A percentile compares a stretch with the other conserved stretches of the same genome.
phyloP scores from a whole-genome alignment of 2,329 filamentous ascomycete species.

The Claviceps monticola region DNA sequence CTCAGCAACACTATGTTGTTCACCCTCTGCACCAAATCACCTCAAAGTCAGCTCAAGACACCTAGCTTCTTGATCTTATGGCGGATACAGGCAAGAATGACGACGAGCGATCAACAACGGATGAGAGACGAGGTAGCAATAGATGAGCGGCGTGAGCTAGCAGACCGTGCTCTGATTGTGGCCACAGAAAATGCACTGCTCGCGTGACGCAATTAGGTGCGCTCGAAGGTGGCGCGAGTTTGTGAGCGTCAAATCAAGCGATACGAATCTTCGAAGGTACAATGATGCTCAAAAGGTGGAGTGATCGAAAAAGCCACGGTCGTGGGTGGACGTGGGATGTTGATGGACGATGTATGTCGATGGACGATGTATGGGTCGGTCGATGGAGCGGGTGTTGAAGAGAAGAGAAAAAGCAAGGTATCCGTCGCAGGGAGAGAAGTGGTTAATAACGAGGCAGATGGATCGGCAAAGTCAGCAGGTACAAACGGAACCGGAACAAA shows the following conservation, averaged over 20 bases:
- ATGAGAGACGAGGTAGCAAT: constrained; percentile 4
- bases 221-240: neutral
- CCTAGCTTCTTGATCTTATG: constrained; percentile 10
- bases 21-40: constrained; percentile 17
- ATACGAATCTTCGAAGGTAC: neutral
- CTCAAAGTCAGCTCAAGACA: constrained; percentile 14
- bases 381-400: neutral
- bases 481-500: neutral
- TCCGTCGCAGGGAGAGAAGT: neutral
- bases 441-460: constrained; percentile 1
- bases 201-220: neutral
- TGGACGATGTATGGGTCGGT: neutral
- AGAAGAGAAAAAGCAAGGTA: neutral
- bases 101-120: too few relatives aligned
- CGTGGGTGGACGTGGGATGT: neutral
- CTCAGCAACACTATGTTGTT: constrained; percentile 15
- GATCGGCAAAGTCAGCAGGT: neutral
- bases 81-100: constrained; percentile 11
- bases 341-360: neutral
- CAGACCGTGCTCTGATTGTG: neutral
- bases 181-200: neutral
- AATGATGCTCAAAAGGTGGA: neutral
- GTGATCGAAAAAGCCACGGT: neutral
- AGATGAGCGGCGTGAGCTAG: neutral
- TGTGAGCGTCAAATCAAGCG: neutral